Evolutionary conservation across 495 filamentous ascomycete species (phyloP).

Genomic region (Sordaria brevicollis): DNA sequence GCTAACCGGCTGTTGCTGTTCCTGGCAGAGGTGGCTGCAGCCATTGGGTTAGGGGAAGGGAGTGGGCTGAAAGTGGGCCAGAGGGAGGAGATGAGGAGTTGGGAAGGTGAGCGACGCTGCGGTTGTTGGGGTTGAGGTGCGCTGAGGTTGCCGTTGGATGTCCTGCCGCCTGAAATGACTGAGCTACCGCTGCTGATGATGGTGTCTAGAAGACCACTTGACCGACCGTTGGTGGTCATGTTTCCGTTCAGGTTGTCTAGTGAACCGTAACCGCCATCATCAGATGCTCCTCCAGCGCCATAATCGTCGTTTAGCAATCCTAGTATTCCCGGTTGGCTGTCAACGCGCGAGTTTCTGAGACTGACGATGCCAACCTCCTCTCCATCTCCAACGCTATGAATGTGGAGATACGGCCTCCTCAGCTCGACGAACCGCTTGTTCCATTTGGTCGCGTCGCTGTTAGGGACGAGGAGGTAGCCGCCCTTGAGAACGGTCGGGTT

Average conservation of each 20-base stretch:
- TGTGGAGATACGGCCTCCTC: slow-evolving; percentile 81
- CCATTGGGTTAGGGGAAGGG: neutral
- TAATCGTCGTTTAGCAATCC: slow-evolving; percentile 48
- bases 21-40: neutral
- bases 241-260: neutral
- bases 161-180: neutral
- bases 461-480: slow-evolving; percentile 74
- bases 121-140: neutral
- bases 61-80: neutral
- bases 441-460: slow-evolving; percentile 67
- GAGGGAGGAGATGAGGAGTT: slow-evolving; percentile 6
- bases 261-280: neutral
- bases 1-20: neutral
- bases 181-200: neutral
- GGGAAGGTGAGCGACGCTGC: neutral
- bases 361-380: slow-evolving; percentile 87
- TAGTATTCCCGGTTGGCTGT: slow-evolving; percentile 78
- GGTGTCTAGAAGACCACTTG: neutral
- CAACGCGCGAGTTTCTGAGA: slow-evolving; percentile 72
- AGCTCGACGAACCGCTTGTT: slow-evolving; percentile 87
- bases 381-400: slow-evolving; percentile 71
- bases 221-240: neutral
- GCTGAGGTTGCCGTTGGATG: neutral
- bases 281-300: neutral
- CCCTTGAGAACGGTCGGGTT: slow-evolving; percentile 67